phyloP scores from a whole-genome alignment of 2,329 filamentous ascomycete genomes.

The Zymoseptoria crescenta region DNA sequence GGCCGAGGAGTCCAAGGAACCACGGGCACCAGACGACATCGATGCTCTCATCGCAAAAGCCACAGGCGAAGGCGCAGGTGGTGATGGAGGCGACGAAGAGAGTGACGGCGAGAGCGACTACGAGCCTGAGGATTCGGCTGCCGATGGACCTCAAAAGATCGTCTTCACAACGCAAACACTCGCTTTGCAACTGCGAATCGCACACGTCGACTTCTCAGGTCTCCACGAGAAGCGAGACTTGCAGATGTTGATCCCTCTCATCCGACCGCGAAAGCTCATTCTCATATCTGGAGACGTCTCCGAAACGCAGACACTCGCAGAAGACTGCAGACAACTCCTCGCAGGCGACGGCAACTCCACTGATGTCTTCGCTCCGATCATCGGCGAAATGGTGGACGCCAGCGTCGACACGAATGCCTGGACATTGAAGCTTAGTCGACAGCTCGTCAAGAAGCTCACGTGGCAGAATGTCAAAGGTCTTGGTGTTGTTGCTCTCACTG shows the following conservation, averaged over 20 bases:
- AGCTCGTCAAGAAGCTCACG: slow-evolving; percentile 75
- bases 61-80: slow-evolving; percentile 16
- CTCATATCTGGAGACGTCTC: slow-evolving; percentile 72
- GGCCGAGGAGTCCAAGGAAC: slow-evolving; percentile 4
- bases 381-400: slow-evolving; percentile 72
- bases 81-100: slow-evolving; percentile 17
- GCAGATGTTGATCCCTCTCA: slow-evolving; percentile 89
- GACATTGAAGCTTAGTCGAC: slow-evolving; percentile 82
- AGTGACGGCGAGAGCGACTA: slow-evolving; percentile 40
- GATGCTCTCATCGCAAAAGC: slow-evolving; percentile 28
- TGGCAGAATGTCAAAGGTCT: slow-evolving; percentile 92
- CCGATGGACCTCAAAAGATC: slow-evolving; percentile 67
- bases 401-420: slow-evolving; percentile 97
- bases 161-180: slow-evolving; percentile 57
- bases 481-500: slow-evolving; percentile 87
- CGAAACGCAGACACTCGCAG: slow-evolving; percentile 71
- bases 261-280: slow-evolving; percentile 89
- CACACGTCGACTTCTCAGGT: slow-evolving; percentile 85
- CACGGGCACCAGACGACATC: slow-evolving; percentile 29
- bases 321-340: slow-evolving; percentile 66
- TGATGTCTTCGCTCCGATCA: slow-evolving; percentile 66
- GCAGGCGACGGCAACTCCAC: slow-evolving; percentile 26
- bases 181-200: slow-evolving; percentile 64
- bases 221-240: slow-evolving; percentile 89
- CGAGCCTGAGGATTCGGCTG: slow-evolving; percentile 43